A percentile compares a stretch with the other conserved stretches of the same genome.
These are phyloP conservation scores for Saccharomycopsis amapae DNA, from an alignment of 805 yeast species.

Conservation along the genomic window DNA sequence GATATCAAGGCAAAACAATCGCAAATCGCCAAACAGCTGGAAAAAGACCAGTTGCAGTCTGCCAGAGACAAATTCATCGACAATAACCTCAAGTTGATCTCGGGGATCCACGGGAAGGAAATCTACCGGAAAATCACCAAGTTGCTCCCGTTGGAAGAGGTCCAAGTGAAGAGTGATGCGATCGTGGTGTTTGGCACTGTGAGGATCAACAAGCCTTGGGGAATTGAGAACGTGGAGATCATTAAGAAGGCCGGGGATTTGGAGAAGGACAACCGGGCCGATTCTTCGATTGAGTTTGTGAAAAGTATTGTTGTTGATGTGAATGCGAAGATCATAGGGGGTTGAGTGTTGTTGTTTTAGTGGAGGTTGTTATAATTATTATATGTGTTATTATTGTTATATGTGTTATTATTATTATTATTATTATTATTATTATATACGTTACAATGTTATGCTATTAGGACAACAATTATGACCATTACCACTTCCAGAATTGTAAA, in stretches of 20 bases:
- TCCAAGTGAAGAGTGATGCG: slow-evolving; percentile 3
- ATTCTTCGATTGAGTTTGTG: slow-evolving; percentile 15
- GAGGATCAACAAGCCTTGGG: slow-evolving; percentile 10
- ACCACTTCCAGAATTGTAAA: too few relatives aligned
- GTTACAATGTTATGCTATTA: too few relatives aligned
- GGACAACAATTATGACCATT: too few relatives aligned
- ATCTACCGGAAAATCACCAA: slow-evolving; percentile 17
- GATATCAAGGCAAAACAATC: slow-evolving; percentile 11
- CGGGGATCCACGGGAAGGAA: slow-evolving; percentile 12
- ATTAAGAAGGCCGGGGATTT: neutral
- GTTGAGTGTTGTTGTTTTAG: too few relatives aligned
- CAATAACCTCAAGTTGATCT: slow-evolving; percentile 5
- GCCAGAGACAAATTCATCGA: slow-evolving; percentile 10
- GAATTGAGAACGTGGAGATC: slow-evolving; percentile 1
- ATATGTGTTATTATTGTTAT: too few relatives aligned
- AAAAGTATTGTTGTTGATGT: slow-evolving; percentile 16
- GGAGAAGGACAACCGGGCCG: slow-evolving; percentile 7
- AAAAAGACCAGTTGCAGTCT: slow-evolving; percentile 10
- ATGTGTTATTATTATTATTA: too few relatives aligned
- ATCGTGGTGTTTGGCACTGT: slow-evolving; percentile 9
- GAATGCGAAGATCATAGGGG: neutral
- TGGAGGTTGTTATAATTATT: too few relatives aligned
- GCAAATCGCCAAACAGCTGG: slow-evolving; percentile 8
- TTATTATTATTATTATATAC: too few relatives aligned
- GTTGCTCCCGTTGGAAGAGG: slow-evolving; percentile 20